Conservation (phyloP, 1,284 basidiomycete genomes). For the Heimioporus retisporus region DNA sequence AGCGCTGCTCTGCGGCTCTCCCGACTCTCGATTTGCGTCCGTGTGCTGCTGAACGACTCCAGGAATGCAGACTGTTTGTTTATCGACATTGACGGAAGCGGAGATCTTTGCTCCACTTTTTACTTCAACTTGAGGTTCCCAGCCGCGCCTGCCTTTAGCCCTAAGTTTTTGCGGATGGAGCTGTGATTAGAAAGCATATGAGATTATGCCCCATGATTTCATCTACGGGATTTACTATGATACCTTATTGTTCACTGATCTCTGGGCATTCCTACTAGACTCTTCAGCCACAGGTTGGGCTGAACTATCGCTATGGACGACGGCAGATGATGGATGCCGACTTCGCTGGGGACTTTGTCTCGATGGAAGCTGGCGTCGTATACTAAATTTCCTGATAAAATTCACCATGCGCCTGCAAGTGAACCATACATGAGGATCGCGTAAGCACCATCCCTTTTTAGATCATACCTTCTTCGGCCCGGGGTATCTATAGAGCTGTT, state of each 20-base stretch:
- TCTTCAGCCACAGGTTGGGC: background rate
- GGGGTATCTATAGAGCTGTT: no score
- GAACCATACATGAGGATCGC: no score
- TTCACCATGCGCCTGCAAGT: background rate
- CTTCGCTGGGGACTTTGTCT: background rate
- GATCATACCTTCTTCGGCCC: background rate
- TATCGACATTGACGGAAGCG: background rate
- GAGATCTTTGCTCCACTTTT: background rate
- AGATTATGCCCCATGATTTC: background rate
- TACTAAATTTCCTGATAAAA: background rate
- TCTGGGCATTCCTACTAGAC: background rate
- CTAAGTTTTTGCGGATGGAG: background rate
- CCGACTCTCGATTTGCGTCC: background rate
- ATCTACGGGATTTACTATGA: background rate
- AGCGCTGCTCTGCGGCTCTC: background rate
- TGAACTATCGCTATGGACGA: no score
- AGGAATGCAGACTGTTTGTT: background rate
- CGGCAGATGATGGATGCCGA: background rate
- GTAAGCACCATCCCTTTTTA: no score
- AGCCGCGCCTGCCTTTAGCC: no score
- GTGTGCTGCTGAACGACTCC: background rate
- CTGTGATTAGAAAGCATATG: conserved; percentile 2
- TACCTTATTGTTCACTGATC: conserved; percentile 1
- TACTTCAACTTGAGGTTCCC: background rate
- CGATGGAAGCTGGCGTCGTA: background rate